These are phyloP conservation scores for Yarrowia sp. DNA, from an alignment of 805 yeast species.

Conservation along the genomic window DNA sequence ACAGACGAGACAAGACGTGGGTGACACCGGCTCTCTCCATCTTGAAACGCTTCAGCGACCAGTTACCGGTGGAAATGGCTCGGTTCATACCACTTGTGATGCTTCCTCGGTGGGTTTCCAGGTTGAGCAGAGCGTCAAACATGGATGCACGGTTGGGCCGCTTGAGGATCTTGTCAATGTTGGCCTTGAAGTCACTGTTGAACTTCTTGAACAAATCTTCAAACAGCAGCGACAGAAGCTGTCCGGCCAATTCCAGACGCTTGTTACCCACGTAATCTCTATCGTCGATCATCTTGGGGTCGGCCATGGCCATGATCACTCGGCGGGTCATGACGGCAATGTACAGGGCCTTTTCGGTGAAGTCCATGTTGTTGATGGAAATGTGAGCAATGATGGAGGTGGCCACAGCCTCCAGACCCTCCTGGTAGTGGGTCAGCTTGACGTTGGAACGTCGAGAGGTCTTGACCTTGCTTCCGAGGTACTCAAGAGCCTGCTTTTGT, in stretches of 20 bases:
- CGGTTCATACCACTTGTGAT: slow-evolving; percentile 93
- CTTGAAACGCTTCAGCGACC: slow-evolving; percentile 98
- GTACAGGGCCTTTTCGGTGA: slow-evolving; percentile 92
- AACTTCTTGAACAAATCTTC: slow-evolving; percentile 98
- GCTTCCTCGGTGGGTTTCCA: slow-evolving; percentile 89
- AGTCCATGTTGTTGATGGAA: slow-evolving; percentile 81
- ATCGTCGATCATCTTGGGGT: slow-evolving; percentile 96
- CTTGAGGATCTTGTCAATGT: slow-evolving; percentile 89
- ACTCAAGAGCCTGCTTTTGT: slow-evolving; percentile 92
- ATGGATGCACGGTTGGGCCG: slow-evolving; percentile 95
- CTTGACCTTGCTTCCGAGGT: slow-evolving; percentile 88
- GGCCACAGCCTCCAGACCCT: slow-evolving; percentile 90
- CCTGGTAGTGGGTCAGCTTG: slow-evolving; percentile 80
- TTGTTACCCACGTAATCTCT: slow-evolving; percentile 98
- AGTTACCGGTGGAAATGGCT: slow-evolving; percentile 97
- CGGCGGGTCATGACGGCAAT: slow-evolving; percentile 96
- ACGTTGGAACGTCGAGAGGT: slow-evolving; percentile 90
- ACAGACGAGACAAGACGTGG: slow-evolving; percentile 88
- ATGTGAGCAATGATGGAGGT: slow-evolving; percentile 96
- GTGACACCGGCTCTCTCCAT: slow-evolving; percentile 99
- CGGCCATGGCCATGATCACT: slow-evolving; percentile 92
- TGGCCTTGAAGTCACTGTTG: slow-evolving; percentile 91
- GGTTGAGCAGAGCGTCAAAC: slow-evolving; percentile 89
- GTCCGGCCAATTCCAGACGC: slow-evolving; percentile 96
- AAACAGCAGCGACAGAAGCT: slow-evolving; percentile 89